These are phyloP conservation scores for Beauveria brongniartii DNA, from an alignment of 2,329 filamentous ascomycete genomes.

Conservation along the genomic window DNA sequence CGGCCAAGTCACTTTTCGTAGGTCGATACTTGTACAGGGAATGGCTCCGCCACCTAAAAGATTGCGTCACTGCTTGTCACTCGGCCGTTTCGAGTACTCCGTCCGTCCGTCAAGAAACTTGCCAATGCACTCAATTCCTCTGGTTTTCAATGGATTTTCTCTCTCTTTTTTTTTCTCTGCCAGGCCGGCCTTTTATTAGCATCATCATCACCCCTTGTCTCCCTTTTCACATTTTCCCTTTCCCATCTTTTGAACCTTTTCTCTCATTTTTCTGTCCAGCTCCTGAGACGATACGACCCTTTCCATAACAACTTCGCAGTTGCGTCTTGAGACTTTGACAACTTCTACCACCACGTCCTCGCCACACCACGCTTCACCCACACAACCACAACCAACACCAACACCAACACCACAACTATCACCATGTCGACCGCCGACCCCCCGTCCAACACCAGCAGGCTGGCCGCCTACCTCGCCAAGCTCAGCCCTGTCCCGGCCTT, in stretches of 20 bases:
- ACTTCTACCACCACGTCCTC: background rate
- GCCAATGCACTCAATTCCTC: background rate
- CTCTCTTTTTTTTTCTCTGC: background rate
- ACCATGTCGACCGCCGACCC: slow-evolving; percentile 3
- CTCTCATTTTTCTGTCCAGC: background rate
- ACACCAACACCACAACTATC: background rate
- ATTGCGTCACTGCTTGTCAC: slow-evolving; percentile 12
- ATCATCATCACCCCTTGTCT: background rate
- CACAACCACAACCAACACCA: background rate
- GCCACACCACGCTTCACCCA: background rate
- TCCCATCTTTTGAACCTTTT: background rate
- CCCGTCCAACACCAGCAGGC: slow-evolving; percentile 22
- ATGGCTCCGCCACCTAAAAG: background rate
- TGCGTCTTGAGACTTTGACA: background rate
- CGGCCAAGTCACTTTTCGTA: background rate
- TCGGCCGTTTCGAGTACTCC: background rate
- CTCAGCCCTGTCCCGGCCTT: slow-evolving; percentile 65
- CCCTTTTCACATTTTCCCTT: background rate
- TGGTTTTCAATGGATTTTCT: background rate
- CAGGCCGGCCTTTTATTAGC: background rate
- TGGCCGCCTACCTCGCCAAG: slow-evolving; percentile 41
- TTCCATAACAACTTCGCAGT: background rate
- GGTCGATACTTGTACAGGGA: background rate
- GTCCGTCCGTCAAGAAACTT: background rate
- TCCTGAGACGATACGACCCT: background rate